Conservation (phyloP, 495 filamentous ascomycete species). For the Chlorociboria aeruginascens region DNA sequence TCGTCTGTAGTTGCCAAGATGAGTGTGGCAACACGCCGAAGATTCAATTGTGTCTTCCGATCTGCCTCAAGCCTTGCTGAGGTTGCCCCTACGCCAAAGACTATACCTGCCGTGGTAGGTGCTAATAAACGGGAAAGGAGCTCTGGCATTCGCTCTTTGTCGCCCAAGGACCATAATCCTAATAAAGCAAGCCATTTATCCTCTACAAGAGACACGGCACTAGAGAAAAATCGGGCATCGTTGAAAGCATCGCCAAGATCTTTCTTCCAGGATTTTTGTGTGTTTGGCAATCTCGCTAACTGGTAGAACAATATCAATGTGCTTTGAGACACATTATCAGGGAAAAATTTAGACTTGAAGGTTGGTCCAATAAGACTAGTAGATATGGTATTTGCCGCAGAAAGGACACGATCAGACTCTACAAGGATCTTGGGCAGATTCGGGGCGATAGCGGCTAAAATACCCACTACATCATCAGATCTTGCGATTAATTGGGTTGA, state of each 20-base stretch:
- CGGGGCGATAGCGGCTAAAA: slow-evolving; percentile 66
- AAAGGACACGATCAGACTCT: slow-evolving; percentile 71
- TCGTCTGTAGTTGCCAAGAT: slow-evolving; percentile 64
- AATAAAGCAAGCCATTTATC: slow-evolving; percentile 72
- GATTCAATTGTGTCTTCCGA: slow-evolving; percentile 81
- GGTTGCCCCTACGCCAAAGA: slow-evolving; percentile 93
- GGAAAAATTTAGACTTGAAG: slow-evolving; percentile 76
- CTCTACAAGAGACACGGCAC: slow-evolving; percentile 48
- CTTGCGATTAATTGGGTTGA: slow-evolving; percentile 14
- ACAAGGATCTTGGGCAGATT: slow-evolving; percentile 76
- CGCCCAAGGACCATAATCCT: slow-evolving; percentile 66
- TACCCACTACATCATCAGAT: slow-evolving; percentile 69
- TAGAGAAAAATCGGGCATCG: slow-evolving; percentile 70
- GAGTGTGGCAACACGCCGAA: slow-evolving; percentile 69
- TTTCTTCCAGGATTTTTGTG: slow-evolving; percentile 86
- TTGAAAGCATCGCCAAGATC: slow-evolving; percentile 88
- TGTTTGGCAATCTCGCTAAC: slow-evolving; percentile 61
- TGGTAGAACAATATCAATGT: slow-evolving; percentile 65
- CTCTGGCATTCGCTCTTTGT: slow-evolving; percentile 82
- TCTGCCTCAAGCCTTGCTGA: slow-evolving; percentile 92
- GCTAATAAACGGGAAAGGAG: slow-evolving; percentile 65
- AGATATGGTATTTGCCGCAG: slow-evolving; percentile 67
- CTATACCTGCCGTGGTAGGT: slow-evolving; percentile 89
- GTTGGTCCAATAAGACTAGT: slow-evolving; percentile 71
- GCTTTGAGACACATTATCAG: slow-evolving; percentile 65